Evolutionary conservation across 176 grass and related monocot genomes (phyloP), one percentile per base, ranked within the genome.

Genomic region (Cenchrus fungigraminus): DNA sequence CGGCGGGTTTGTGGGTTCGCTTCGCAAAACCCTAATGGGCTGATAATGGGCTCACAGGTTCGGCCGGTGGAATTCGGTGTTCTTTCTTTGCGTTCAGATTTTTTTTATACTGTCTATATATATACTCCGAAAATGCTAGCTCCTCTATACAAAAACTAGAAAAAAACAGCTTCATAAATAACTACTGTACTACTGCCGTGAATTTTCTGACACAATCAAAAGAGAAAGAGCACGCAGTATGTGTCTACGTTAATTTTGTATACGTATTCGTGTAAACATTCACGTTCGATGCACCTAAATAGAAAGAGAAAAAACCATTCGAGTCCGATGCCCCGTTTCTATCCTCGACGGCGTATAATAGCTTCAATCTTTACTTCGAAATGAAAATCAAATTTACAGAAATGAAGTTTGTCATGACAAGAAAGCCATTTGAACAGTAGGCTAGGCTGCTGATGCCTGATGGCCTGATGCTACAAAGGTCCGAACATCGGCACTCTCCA

Each of bases 1-100:
- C 1, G 8, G 42, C 1, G 50, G 16, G 5, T 17, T 32, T 28
- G 17, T 50, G 31, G 44, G 16, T 46, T 90, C 15, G 19, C 67
- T 42, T 46, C 55, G 37, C 52, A 60, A 87, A 91, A 91, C 89
- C 85, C 89, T 91, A 91, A 83, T 40, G 62, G 89, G 69, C 80
- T 45, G 29, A 61, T 20, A 12, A 1, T 82, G 19, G 86, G 54
- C 64, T 63, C 19, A 3, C 0, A 0, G 0, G 3, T 43, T 77
- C 31, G 37, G 37, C 37, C 37, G 37, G 5, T 59, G 9, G 53
- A 40, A 32, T 74, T 52, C 17, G 46, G n/a, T 73, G 5, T 4
- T 13, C 28, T 8, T 17, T 17, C 1, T 20, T 20, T 19, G 16
- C 16, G 17, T 57, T 57, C 16, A 54, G 52, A 51, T 4, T 52